phyloP scores from a whole-genome alignment of 306 rosid genomes.

The Ormosia emarginata region DNA sequence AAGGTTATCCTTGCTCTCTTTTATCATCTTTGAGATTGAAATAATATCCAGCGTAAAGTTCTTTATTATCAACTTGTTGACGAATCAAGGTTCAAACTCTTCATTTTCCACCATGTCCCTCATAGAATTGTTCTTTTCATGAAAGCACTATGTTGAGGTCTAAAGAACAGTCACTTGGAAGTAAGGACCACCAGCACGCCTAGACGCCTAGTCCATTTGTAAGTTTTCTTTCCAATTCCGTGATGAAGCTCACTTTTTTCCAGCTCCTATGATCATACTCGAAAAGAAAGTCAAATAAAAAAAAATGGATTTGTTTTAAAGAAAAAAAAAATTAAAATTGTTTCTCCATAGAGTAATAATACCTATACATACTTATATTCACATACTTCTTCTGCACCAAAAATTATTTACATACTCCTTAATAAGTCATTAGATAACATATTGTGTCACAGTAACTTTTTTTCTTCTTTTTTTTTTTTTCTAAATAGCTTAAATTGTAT shows the following conservation, averaged over 20 bases:
- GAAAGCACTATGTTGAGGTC: conserved; percentile 9
- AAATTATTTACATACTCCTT: neutral
- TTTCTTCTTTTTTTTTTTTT: neutral
- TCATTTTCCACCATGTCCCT: neutral
- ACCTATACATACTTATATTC: neutral
- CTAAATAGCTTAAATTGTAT: neutral
- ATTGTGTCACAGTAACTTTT: neutral
- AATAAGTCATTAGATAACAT: neutral
- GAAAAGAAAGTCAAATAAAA: neutral
- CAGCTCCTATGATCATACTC: neutral
- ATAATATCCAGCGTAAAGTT: conserved; percentile 1
- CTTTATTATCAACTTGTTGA: neutral
- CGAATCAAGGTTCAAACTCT: neutral
- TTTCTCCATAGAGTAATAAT: neutral
- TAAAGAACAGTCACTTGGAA: neutral
- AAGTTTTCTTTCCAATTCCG: neutral
- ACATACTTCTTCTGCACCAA: neutral
- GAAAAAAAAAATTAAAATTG: neutral
- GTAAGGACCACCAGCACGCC: conserved; percentile 11
- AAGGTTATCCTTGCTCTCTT: neutral
- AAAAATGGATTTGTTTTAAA: neutral
- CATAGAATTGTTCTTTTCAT: neutral
- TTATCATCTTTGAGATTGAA: neutral
- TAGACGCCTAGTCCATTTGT: neutral
- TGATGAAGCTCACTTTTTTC: neutral